These are phyloP conservation scores for Ustilago cynodontis DNA, from an alignment of 1,284 basidiomycete genomes.

Conservation along the genomic window DNA sequence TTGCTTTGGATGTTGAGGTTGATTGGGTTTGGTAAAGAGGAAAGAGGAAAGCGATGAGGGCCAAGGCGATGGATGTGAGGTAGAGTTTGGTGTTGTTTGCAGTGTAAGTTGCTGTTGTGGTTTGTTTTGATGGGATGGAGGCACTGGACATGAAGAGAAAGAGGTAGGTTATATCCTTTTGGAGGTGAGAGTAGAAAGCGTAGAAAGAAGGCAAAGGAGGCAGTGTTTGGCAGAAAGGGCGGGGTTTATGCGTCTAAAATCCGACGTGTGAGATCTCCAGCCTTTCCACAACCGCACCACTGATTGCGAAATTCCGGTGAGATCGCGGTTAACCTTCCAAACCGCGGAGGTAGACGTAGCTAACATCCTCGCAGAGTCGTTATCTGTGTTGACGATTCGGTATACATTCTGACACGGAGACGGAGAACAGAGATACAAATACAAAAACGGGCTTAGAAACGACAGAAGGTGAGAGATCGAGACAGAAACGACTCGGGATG, in stretches of 20 bases:
- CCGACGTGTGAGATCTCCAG: not conserved
- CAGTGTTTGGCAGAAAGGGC: not conserved
- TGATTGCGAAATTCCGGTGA: not conserved
- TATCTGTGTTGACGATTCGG: no score
- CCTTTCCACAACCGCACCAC: not conserved
- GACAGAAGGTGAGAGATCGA: not conserved
- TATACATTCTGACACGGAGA: not conserved
- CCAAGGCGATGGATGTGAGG: no score
- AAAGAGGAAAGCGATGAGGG: no score
- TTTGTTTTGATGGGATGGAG: not conserved
- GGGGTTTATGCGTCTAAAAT: not conserved
- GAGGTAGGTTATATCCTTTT: not conserved
- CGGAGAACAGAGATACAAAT: slow-evolving; percentile 2
- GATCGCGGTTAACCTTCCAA: slow-evolving; percentile 1
- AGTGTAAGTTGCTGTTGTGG: not conserved
- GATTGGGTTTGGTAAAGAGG: no score
- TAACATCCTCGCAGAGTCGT: no score
- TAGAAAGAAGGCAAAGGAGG: not conserved
- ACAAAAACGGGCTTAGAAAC: not conserved
- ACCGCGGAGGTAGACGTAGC: no score
- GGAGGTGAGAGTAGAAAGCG: not conserved
- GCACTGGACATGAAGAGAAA: not conserved
- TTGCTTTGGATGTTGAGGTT: no score
- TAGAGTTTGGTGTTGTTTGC: no score
- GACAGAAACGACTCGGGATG: no score